Percentiles rank a stretch among this genome's conserved stretches.
Evolutionary conservation across 2,329 filamentous ascomycete species (phyloP).

Genomic region (Talaromyces amestolkiae): DNA sequence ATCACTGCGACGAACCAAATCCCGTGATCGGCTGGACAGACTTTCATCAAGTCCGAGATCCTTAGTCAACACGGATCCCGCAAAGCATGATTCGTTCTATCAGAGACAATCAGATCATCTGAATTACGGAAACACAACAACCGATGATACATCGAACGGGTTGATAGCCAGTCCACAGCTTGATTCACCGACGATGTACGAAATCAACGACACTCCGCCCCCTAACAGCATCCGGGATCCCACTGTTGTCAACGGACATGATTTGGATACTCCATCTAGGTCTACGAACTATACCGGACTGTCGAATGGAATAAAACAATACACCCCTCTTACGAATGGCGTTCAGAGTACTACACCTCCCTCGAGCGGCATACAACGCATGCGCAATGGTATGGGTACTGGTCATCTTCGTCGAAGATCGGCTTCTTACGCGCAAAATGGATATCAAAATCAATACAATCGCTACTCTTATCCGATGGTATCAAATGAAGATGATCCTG

Average conservation of each 20-base stretch:
- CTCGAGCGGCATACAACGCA: constrained; percentile 9
- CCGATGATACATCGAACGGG: background rate
- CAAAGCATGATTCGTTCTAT: constrained; percentile 5
- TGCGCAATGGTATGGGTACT: background rate
- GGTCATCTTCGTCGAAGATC: constrained; percentile 4
- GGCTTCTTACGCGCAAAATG: constrained; percentile 12
- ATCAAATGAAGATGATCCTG: constrained; percentile 2
- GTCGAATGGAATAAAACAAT: background rate
- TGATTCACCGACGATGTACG: constrained; percentile 6
- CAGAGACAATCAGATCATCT: constrained; percentile 1
- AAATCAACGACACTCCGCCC: constrained; percentile 18
- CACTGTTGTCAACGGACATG: background rate
- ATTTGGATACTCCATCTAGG: background rate
- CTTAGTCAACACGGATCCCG: background rate
- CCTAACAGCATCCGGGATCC: constrained; percentile 17
- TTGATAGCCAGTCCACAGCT: background rate
- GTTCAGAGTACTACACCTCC: constrained; percentile 9
- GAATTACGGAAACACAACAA: background rate
- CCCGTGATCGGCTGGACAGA: constrained; percentile 15
- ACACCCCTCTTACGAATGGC: constrained; percentile 4
- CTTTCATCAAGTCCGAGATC: constrained; percentile 11
- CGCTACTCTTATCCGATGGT: constrained; percentile 18
- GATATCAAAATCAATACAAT: constrained; percentile 14
- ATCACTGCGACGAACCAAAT: constrained; percentile 17
- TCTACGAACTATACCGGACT: background rate